Percentiles rank a stretch among this genome's conserved stretches.
Evolutionary conservation across 1,139 yeast genomes (phyloP).

Genomic region (Ogataea hybrid): DNA sequence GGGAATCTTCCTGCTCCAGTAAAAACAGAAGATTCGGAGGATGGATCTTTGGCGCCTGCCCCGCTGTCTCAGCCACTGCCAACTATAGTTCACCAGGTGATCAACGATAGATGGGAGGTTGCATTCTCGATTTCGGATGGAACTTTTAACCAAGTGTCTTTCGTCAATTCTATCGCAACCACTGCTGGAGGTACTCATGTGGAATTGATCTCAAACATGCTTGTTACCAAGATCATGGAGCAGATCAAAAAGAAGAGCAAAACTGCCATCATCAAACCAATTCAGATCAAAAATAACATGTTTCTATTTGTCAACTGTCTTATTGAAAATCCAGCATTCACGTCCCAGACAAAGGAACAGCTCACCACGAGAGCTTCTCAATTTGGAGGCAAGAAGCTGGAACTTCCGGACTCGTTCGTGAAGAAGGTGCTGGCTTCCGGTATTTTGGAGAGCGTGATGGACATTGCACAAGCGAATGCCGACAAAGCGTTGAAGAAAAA

Average conservation of each 20-base stretch:
- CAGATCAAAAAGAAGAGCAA: slow-evolving; percentile 75
- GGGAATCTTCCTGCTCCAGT: slow-evolving; percentile 29
- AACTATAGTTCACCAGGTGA: slow-evolving; percentile 74
- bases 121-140: slow-evolving; percentile 96
- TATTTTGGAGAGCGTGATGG: slow-evolving; percentile 76
- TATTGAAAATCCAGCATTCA: slow-evolving; percentile 95
- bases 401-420: slow-evolving; percentile 72
- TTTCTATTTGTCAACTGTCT: slow-evolving; percentile 89
- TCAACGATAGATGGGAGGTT: slow-evolving; percentile 87
- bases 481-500: slow-evolving; percentile 84
- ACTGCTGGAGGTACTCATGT: slow-evolving; percentile 98
- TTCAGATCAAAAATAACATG: slow-evolving; percentile 87
- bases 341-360: slow-evolving; percentile 97
- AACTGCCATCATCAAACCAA: slow-evolving; percentile 73
- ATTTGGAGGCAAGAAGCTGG: slow-evolving; percentile 79
- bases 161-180: slow-evolving; percentile 96
- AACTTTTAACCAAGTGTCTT: slow-evolving; percentile 88
- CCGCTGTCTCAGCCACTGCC: slow-evolving; percentile 41
- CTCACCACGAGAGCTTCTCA: slow-evolving; percentile 84
- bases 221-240: slow-evolving; percentile 72
- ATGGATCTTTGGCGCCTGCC: slow-evolving; percentile 14
- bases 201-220: slow-evolving; percentile 79
- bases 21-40: slow-evolving; percentile 24
- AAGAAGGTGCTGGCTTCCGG: slow-evolving; percentile 74
- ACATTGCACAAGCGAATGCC: slow-evolving; percentile 83